Base-by-base conservation (phyloP, 805 yeast species). In the Cyberlindnera amylophila region DNA sequence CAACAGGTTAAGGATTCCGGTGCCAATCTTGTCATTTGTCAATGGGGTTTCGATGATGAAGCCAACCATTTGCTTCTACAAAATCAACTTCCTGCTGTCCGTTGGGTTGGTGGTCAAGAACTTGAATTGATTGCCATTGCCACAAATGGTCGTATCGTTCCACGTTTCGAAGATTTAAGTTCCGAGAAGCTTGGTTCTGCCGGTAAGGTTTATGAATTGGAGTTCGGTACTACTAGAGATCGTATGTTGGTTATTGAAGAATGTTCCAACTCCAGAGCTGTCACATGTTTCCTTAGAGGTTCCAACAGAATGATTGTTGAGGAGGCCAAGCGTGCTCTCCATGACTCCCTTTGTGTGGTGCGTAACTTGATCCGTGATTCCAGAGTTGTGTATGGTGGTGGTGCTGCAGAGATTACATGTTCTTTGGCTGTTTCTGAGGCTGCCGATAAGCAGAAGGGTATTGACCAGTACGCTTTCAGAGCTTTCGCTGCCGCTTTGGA, bases 51-150 rank as follows among this genome's bases (percentile, higher is more conserved):
- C 58, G 99, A 91, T 65, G 99, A 91, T 64, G 99, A 91, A 71
- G 98, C 98, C 32, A 91, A 91, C 67, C 96, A 93, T 66, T 69
- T 93, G 61, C 73, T 93, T 46, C 71, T 90, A 54, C 85, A 91
- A 56, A 88, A 91, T 65, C 77, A 86, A 33, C 75, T 93, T 50
- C 96, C 96, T 30, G 98, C 98, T 18, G 93, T 93, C 32, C 81
- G 99, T 71, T 93, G 99, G 99, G 96, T 93, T 39, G 99, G 98
- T 47, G 99, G 98, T 34, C 87, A 95, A 40, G 99, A 91, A 58
- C 75, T 91, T 54, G 99, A 91, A 70, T 77, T 88, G 51, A 81
- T 95, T 58, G 99, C 99, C 28, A 91, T 93, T 64, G 97, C 98
- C 36, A 95, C 99, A 10, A 83, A 88, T 59, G 99, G 98, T 45